A percentile compares a stretch with the other conserved stretches of the same genome.
These are phyloP conservation scores for Violaceomyces palustris DNA, from an alignment of 1,284 basidiomycete genomes.

Conservation along the genomic window DNA sequence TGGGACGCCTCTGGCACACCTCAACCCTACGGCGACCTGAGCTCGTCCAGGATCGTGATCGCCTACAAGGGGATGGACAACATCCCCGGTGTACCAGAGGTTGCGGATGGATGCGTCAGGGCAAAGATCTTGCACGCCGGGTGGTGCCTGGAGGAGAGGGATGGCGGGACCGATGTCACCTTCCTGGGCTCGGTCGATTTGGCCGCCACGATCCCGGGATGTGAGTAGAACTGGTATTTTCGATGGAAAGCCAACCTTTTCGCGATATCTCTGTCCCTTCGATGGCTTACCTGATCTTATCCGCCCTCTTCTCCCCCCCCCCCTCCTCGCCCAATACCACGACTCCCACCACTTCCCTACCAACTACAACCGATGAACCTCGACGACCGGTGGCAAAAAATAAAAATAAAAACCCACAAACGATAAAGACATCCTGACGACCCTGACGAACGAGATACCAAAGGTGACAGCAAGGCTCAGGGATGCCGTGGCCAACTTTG, in stretches of 20 bases:
- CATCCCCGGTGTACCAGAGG: constrained; percentile 17
- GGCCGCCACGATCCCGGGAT: constrained; percentile 20
- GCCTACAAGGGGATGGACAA: constrained; percentile 19
- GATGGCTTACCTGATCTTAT: too few species aligned
- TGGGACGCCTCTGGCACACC: constrained; percentile 18
- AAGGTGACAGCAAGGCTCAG: constrained; percentile 15
- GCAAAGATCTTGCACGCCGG: constrained; percentile 24
- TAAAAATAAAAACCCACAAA: too few species aligned
- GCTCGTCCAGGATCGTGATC: constrained; percentile 19
- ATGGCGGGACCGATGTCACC: constrained; percentile 29
- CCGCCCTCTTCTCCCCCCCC: too few species aligned
- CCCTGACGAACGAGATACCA: constrained; percentile 26
- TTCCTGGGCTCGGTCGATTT: constrained; percentile 30
- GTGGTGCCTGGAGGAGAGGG: constrained; percentile 23
- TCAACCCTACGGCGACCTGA: constrained; percentile 16
- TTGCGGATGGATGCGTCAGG: constrained; percentile 27
- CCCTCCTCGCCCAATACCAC: too few species aligned
- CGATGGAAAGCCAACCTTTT: too few species aligned
- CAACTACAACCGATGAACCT: too few species aligned
- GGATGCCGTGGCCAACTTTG: constrained; percentile 30
- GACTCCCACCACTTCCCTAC: too few species aligned
- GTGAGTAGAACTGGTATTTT: constrained; percentile 1
- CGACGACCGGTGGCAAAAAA: too few species aligned
- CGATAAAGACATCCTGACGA: constrained; percentile 10
- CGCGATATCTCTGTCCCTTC: neutral